Evolutionary conservation across 345 rosid species (phyloP), one percentile per base, ranked within the genome.

Genomic region (Chamaenerion angustifolium): DNA sequence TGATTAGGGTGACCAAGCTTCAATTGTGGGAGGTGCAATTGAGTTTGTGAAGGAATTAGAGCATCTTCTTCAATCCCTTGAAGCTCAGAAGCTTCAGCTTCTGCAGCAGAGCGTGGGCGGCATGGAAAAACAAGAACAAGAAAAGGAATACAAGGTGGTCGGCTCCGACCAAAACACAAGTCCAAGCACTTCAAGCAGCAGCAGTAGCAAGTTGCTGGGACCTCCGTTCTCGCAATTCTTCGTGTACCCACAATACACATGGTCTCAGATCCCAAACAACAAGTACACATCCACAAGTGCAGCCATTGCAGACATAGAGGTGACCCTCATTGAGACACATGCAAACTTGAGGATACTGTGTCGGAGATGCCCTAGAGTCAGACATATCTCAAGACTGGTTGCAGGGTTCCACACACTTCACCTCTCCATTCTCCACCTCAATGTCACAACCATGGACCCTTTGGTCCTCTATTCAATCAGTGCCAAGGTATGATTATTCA

Each of bases 1-100:
- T 58, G 41, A 42, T 8, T 7, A 88, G 97, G 87, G 97, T 60
- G 97, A 88, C 65, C 97, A 85, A 65, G 97, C 97, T 3, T 82
- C 97, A 16, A 77, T 82, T 61, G 95, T 88, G 47, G 97, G 88
- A 31, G 95, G 95, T 42, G 95, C 95, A 7, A 80, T 88, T 56
- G 95, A 82, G 63, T 88, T 76, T 69, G 84, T 88, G 60, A 88
- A 85, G 79, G 83, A 85, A 58, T 79, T 85, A 48, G 93, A 88
- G 72, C 87, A 80, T 16, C 72, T 76, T 42, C 64, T 85, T 52
- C 73, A 76, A 48, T 64, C 79, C 45, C 79, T 88, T 40, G 83
- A 85, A 76, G 80, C 85, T 42, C 76, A 71, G 60, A 88, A 82
- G 67, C 58, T 65, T 23, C 64, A 68, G 37, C 8, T 31, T 31